Percentiles rank a stretch among this genome's conserved stretches.
Conservation (phyloP, 495 filamentous ascomycete species). For the Trichocladium antarcticum region DNA sequence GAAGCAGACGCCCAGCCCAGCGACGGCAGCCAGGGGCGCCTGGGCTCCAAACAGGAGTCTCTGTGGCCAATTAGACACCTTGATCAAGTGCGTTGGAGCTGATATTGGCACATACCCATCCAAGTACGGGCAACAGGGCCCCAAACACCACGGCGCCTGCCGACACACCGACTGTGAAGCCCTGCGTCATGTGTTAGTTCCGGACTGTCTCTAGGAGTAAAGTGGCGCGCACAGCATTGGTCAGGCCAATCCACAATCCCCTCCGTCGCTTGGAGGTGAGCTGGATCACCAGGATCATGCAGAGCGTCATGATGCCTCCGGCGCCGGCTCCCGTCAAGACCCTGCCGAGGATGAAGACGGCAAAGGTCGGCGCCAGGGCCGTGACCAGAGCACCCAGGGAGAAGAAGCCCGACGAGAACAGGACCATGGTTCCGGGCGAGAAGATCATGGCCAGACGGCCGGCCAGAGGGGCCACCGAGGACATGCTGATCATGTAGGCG, state of each 20-base stretch:
- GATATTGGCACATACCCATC: conserved; percentile 48
- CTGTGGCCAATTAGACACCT: conserved; percentile 26
- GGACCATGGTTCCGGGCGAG: conserved; percentile 48
- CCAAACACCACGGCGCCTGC: conserved; percentile 61
- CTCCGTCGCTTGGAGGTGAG: conserved; percentile 50
- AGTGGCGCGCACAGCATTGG: conserved; percentile 26
- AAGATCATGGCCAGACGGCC: conserved; percentile 60
- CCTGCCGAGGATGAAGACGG: conserved; percentile 54
- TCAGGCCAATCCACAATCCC: conserved; percentile 57
- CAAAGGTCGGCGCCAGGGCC: conserved; percentile 43
- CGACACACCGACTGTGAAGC: conserved; percentile 58
- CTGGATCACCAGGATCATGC: conserved; percentile 59
- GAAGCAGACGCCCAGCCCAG: conserved; percentile 47
- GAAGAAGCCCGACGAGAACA: conserved; percentile 46
- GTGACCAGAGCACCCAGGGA: conserved; percentile 52
- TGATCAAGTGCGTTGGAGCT: not conserved
- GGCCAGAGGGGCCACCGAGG: conserved; percentile 51
- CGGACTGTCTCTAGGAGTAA: not conserved
- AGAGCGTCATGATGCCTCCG: conserved; percentile 54
- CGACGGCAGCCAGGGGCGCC: conserved; percentile 44
- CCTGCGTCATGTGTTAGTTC: conserved; percentile 14
- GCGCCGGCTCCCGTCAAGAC: conserved; percentile 53
- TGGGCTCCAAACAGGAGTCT: conserved; percentile 59
- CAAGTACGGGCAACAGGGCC: conserved; percentile 45
- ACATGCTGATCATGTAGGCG: conserved; percentile 59